A percentile compares a stretch with the other conserved stretches of the same genome.
Conservation (phyloP, 805 yeast species). For the Hanseniaspora vineae region DNA sequence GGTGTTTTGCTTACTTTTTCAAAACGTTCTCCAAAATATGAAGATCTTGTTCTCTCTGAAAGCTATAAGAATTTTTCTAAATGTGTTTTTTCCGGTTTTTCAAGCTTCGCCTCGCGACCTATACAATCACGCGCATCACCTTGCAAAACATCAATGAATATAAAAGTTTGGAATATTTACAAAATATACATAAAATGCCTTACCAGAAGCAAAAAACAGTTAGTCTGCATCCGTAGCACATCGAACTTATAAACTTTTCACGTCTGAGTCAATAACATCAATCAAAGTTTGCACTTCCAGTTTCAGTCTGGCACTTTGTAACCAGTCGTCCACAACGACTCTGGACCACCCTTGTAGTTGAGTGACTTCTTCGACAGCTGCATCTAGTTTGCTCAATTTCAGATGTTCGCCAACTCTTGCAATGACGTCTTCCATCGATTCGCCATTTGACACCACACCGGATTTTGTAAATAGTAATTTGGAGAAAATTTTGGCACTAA, state of each 20-base stretch:
- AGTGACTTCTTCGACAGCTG: conserved; percentile 88
- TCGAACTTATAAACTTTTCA: conserved; percentile 30
- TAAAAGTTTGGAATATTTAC: background rate
- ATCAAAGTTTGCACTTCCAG: conserved; percentile 77
- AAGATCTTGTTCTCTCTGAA: no score
- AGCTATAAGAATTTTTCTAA: no score
- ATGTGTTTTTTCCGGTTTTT: no score
- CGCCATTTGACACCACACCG: conserved; percentile 63
- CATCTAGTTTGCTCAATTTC: conserved; percentile 62
- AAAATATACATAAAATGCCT: background rate
- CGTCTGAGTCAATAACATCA: conserved; percentile 52
- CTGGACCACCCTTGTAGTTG: conserved; percentile 87
- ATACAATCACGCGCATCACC: no score
- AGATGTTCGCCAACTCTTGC: conserved; percentile 73
- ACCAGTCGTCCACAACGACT: conserved; percentile 84
- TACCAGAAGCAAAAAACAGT: background rate
- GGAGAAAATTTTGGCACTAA: conserved; percentile 68
- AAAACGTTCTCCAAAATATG: no score
- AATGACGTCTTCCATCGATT: conserved; percentile 76
- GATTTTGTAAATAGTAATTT: conserved; percentile 61
- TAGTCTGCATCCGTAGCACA: background rate
- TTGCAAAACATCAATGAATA: background rate
- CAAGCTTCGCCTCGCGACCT: no score
- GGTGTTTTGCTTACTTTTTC: no score
- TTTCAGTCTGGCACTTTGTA: conserved; percentile 76